Evolutionary conservation across 768 basidiomycete species (phyloP), one percentile per base, ranked within the genome.

Genomic region (Leucocoprinus sp.): DNA sequence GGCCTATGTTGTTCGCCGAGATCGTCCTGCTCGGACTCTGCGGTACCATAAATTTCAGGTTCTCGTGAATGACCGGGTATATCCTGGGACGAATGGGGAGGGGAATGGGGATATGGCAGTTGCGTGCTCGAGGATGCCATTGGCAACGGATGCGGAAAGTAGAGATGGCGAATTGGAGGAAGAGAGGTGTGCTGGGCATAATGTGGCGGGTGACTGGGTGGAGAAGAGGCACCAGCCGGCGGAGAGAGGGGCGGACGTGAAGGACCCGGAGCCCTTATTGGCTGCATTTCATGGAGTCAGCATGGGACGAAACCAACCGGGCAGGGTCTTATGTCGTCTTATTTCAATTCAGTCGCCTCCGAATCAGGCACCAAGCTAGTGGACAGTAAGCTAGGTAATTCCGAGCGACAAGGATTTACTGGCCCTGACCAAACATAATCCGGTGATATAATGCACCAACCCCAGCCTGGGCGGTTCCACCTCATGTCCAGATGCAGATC

Each of bases 131-230:
- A 26, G 52, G 37, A 23, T 52, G 54, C 29, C 5, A 59, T 43
- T 15, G 80, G 64, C n/a, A 73, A 75, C 3, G 75, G 73, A 17
- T 81, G 71, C 60, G 76, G 78, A 22, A 78, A 79, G 57, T 83
- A 80, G 18, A 85, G 66, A 26, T 81, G 75, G 41, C 76, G 77
- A 55, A 86, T 84, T 40, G 83, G 77, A 3, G 83, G 83, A 21
- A 85, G 67, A 38, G 67, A 66, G 2, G 65, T 64, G 28, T 64
- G 65, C 52, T 62, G 58, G 21, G 55, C 22, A 21, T 27, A 29
- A 22, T 27, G 17, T 22, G 41, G 41, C 29, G 41, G 29, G 17
- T 48, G 50, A 27, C 26, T 27, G 11, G 50, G 48, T 22, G 55
- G 34, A 29, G 60, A 48, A 26, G 56, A 54, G 42, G 49, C 50